Conservation (phyloP, 2,329 filamentous ascomycete species). For the Neopestalotiopsis sp. region DNA sequence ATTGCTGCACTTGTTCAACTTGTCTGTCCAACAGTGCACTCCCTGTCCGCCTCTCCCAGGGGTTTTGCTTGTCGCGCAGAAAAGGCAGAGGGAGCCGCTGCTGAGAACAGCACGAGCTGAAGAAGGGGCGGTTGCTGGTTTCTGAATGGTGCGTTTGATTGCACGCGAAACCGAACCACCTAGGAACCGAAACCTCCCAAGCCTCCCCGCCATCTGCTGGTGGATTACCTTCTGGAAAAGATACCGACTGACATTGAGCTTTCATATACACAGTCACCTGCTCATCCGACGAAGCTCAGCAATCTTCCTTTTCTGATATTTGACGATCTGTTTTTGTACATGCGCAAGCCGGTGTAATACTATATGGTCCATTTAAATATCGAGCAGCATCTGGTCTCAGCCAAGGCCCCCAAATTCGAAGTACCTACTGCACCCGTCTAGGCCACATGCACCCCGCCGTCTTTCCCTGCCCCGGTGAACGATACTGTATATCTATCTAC, state of each 20-base stretch:
- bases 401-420: background rate
- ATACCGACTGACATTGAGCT: slow-evolving; percentile 6
- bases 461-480: background rate
- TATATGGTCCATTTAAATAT: slow-evolving; percentile 23
- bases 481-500: slow-evolving; percentile 9
- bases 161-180: background rate
- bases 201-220: background rate
- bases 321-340: slow-evolving; percentile 9
- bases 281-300: background rate
- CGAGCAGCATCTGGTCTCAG: background rate
- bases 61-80: background rate
- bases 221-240: background rate
- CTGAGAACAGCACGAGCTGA: background rate
- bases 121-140: background rate
- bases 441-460: background rate
- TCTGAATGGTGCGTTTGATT: slow-evolving; percentile 17
- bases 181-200: slow-evolving; percentile 6
- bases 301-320: background rate
- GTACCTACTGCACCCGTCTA: background rate
- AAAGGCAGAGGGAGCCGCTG: slow-evolving; percentile 5
- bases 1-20: background rate
- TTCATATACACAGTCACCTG: slow-evolving; percentile 10
- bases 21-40: slow-evolving; percentile 1
- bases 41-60: slow-evolving; percentile 1
- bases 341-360: slow-evolving; percentile 28